A percentile compares a stretch with the other conserved stretches of the same genome.
Evolutionary conservation across 75 land plant genomes (phyloP).

Genomic region (Chamaecyparis obtusa): DNA sequence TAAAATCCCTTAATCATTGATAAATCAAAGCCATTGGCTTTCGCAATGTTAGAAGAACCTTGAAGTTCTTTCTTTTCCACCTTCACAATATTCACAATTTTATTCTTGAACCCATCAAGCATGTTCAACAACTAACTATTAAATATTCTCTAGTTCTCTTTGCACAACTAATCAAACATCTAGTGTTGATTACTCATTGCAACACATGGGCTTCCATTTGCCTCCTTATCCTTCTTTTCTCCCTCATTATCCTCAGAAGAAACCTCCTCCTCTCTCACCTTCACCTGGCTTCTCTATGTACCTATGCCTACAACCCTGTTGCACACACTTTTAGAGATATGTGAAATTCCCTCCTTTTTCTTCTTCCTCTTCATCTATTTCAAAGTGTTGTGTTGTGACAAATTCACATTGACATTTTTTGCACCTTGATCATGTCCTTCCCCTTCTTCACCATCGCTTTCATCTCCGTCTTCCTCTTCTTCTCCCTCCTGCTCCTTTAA

Average conservation of each 20-base stretch:
- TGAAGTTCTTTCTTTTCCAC: neutral
- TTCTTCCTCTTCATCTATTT: no score
- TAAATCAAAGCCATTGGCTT: neutral
- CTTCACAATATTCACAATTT: neutral
- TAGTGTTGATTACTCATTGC: neutral
- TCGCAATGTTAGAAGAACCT: neutral
- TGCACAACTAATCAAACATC: neutral
- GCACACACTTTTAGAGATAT: neutral
- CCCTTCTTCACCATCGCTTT: neutral
- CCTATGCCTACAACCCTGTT: neutral
- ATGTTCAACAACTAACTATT: neutral
- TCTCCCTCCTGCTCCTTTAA: neutral
- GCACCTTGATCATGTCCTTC: neutral
- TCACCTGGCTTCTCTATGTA: constrained; percentile 1
- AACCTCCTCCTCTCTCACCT: neutral
- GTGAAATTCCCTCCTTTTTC: neutral
- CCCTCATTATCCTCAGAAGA: neutral
- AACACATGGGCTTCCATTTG: neutral
- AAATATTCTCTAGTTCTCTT: neutral
- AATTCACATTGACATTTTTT: neutral
- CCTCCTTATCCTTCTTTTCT: neutral
- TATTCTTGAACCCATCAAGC: neutral
- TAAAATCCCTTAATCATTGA: neutral
- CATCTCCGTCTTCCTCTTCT: neutral
- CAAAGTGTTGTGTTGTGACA: neutral